Conservation (phyloP, 805 yeast genomes). For the Yamadazyma scolyti region DNA sequence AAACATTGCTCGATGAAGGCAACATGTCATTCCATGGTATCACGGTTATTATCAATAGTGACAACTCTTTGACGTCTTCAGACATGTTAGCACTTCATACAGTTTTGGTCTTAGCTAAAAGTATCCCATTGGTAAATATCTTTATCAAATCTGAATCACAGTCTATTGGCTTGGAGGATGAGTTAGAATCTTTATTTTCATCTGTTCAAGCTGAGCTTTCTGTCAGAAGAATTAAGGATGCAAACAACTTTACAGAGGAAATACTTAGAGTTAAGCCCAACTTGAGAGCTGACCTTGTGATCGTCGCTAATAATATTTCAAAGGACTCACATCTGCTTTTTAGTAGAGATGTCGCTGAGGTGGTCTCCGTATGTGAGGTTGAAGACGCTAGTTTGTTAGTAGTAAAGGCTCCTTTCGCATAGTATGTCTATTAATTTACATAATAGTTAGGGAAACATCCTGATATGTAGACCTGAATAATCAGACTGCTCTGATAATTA, state of each 20-base stretch:
- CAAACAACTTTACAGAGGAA: constrained; percentile 10
- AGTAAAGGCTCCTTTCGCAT: constrained; percentile 14
- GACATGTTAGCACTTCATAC: constrained; percentile 31
- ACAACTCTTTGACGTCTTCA: constrained; percentile 28
- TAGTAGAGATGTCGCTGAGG: constrained; percentile 15
- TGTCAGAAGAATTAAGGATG: constrained; percentile 14
- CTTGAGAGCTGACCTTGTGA: constrained; percentile 18
- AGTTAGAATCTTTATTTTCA: constrained; percentile 10
- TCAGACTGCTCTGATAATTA: no score
- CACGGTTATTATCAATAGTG: constrained; percentile 27
- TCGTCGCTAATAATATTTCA: constrained; percentile 19
- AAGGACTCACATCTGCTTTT: constrained; percentile 6
- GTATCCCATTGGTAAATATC: constrained; percentile 15
- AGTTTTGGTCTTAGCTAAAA: constrained; percentile 17
- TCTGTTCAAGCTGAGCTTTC: constrained; percentile 7
- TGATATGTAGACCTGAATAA: no score
- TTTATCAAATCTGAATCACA: constrained; percentile 15
- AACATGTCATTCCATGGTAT: constrained; percentile 12
- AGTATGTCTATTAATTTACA: background rate
- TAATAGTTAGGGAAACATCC: background rate
- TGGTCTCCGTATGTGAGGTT: constrained; percentile 18
- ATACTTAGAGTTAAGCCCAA: constrained; percentile 9
- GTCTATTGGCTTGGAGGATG: constrained; percentile 13
- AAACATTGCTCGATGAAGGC: constrained; percentile 9
- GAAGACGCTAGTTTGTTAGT: constrained; percentile 24